These are phyloP conservation scores for Termitomyces sp. DNA, from an alignment of 768 basidiomycete genomes.

Conservation along the genomic window DNA sequence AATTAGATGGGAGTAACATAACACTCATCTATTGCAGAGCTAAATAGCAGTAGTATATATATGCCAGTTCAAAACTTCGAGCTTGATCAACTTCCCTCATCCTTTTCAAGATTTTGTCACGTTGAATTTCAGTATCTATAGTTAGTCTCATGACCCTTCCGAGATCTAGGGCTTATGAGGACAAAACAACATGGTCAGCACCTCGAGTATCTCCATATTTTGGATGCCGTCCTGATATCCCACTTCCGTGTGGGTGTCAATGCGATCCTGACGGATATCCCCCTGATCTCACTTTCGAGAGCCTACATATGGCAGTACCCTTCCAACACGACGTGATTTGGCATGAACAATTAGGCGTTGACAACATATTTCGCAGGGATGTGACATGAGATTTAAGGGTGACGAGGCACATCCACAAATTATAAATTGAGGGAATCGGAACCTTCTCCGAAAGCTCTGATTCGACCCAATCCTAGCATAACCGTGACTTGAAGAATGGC, in stretches of 20 bases:
- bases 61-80: not conserved
- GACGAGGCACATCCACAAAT: not conserved
- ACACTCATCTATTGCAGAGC: not conserved
- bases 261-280: not conserved
- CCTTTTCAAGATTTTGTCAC: not conserved
- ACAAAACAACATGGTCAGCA: not conserved
- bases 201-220: not conserved
- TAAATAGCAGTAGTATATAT: not conserved
- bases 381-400: not conserved
- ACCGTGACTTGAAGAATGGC: conserved; percentile 2
- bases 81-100: not conserved
- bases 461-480: not conserved
- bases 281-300: not conserved
- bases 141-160: not conserved
- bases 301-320: not conserved
- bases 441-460: not conserved
- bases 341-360: conserved; percentile 7
- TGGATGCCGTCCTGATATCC: not conserved
- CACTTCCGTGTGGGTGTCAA: not conserved
- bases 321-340: conserved; percentile 1
- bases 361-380: not conserved
- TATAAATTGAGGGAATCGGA: not conserved
- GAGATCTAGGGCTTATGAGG: not conserved
- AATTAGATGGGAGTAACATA: not conserved
- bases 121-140: not conserved